These are phyloP conservation scores for Zygnema cylindricum DNA, from an alignment of 139 green algal genomes.

Conservation along the genomic window DNA sequence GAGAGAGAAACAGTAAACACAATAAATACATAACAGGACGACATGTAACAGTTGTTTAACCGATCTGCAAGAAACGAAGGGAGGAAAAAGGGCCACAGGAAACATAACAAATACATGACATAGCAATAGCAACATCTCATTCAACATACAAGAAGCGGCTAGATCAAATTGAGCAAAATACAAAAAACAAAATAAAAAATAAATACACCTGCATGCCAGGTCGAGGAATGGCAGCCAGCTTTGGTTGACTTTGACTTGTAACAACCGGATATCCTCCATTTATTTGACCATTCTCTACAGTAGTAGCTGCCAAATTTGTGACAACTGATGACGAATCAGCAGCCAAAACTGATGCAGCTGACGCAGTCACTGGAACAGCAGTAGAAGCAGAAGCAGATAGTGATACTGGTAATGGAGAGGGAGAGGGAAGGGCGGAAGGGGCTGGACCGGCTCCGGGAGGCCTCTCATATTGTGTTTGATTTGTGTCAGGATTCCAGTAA, in stretches of 20 bases:
- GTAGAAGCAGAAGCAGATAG: neutral
- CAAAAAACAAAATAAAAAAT: no score
- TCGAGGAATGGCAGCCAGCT: neutral
- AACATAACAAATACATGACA: no score
- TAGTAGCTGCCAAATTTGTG: neutral
- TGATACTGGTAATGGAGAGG: neutral
- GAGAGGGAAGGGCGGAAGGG: neutral
- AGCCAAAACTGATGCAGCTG: neutral
- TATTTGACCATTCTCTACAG: conserved; percentile 1
- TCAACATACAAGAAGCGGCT: no score
- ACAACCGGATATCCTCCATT: neutral
- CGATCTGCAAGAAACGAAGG: no score
- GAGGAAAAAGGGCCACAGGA: no score
- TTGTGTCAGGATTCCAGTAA: conserved; percentile 86
- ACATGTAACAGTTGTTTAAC: no score
- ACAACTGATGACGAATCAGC: neutral
- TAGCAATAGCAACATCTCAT: no score
- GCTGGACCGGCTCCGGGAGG: conserved; percentile 51
- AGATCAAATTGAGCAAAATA: no score
- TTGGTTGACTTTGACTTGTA: neutral
- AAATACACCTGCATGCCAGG: neutral
- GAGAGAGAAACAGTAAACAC: no score
- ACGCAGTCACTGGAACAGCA: conserved; percentile 20
- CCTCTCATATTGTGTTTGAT: conserved; percentile 76
- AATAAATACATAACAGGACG: no score